Evolutionary conservation across 305 asterid genomes (phyloP), one percentile per base, ranked within the genome.

Genomic region (Rubia tinctorum): DNA sequence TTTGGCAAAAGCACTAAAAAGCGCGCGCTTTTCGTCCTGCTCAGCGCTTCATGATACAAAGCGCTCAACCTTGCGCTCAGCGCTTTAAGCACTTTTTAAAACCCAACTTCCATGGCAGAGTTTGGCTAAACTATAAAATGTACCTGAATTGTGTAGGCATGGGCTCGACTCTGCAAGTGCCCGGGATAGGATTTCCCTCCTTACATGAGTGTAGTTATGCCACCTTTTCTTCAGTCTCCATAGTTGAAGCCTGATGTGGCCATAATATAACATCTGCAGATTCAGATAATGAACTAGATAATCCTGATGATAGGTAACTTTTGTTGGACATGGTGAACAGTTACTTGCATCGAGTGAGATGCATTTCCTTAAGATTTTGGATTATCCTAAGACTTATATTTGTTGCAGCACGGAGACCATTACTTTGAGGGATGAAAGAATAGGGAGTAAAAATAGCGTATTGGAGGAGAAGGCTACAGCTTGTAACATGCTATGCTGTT

Each of bases 131-230:
- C n/a, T n/a, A n/a, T n/a, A n/a, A n/a, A n/a, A n/a, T n/a, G n/a
- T n/a, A n/a, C 79, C 62, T 69, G 75, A 63, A 79, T 71, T 81
- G 55, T 77, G 80, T 79, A 93, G 99, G 99, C 99, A 45, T 95
- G 99, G 99, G 98, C 99, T 76, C 83, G 99, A 73, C 95, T 93
- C 65, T 93, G 98, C 97, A 95, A 95, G 88, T 95, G 98, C 84
- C 84, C 81, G 86, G 97, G 98, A 66, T 97, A 91, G 84, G 99
- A 95, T 84, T 95, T 93, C 84, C 93, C 93, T 73, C 98, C 98
- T 65, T 95, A 93, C 82, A 93, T 95, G 99, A 81, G 88, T 56
- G 98, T 95, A 10, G 98, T 95, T 70, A 95, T 95, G 98, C 98
- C 98, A 78, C 97, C 99, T 71, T 77, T 95, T 89, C 95, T 95